Conservation (phyloP, 371 early-diverging fungal species). For the Lichtheimia corymbifera region DNA sequence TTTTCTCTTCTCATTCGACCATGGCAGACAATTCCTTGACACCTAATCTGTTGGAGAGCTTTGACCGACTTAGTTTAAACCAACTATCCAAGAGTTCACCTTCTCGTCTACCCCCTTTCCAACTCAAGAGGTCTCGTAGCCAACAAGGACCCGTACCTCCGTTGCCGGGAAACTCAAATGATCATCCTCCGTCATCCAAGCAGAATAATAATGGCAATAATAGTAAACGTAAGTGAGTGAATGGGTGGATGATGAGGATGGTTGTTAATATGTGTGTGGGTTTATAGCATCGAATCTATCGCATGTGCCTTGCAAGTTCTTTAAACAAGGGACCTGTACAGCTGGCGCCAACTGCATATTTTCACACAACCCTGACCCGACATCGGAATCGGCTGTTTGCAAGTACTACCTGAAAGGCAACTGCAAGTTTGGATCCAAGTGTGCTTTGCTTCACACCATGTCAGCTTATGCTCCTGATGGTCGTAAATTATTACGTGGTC, state of each 20-base stretch:
- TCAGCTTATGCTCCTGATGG: conserved; percentile 26
- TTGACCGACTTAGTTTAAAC: conserved; percentile 17
- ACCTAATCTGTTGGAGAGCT: conserved; percentile 19
- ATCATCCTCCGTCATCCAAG: conserved; percentile 8
- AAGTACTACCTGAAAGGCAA: conserved; percentile 80
- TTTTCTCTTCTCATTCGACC: conserved; percentile 3
- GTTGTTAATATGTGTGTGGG: background rate
- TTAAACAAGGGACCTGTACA: conserved; percentile 74
- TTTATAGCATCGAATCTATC: conserved; percentile 43
- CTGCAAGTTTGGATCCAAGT: conserved; percentile 81
- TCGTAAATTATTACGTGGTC: conserved; percentile 15
- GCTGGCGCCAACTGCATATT: conserved; percentile 79
- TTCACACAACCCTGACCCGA: conserved; percentile 68
- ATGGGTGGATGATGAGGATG: background rate
- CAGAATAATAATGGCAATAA: conserved; percentile 1
- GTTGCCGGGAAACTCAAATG: conserved; percentile 8
- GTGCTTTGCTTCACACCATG: conserved; percentile 67
- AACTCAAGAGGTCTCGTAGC: conserved; percentile 21
- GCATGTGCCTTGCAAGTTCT: conserved; percentile 86
- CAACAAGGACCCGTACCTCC: conserved; percentile 18
- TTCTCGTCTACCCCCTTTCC: conserved; percentile 22
- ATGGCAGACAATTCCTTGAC: conserved; percentile 21
- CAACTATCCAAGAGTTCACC: conserved; percentile 23
- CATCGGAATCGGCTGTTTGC: conserved; percentile 65
- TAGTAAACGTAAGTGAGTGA: conserved; percentile 13